These are phyloP conservation scores for Neurospora sp. DNA, from an alignment of 2,329 filamentous ascomycete genomes.

Conservation along the genomic window DNA sequence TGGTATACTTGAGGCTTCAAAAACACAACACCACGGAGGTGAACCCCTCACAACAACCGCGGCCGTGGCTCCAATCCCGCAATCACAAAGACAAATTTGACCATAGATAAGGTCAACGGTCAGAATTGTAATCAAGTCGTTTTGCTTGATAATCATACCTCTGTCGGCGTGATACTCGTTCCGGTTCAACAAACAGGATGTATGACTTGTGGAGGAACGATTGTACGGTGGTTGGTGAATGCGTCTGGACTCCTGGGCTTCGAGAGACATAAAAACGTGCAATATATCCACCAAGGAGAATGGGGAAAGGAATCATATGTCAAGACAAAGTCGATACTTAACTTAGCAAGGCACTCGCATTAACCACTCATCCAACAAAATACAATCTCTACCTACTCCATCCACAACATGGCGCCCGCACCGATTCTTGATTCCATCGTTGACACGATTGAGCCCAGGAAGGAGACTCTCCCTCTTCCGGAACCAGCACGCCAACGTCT, in stretches of 20 bases:
- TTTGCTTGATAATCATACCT: background rate
- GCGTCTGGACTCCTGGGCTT: background rate
- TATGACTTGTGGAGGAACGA: background rate
- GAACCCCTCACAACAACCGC: background rate
- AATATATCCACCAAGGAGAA: background rate
- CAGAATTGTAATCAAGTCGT: background rate
- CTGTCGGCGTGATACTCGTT: background rate
- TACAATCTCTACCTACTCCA: background rate
- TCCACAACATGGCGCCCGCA: conserved; percentile 36
- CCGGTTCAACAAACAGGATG: background rate
- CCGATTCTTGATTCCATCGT: conserved; percentile 53
- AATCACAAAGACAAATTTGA: background rate
- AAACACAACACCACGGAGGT: background rate
- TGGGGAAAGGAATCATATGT: background rate
- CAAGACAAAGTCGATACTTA: background rate
- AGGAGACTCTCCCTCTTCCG: conserved; percentile 56
- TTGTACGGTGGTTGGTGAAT: background rate
- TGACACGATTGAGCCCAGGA: conserved; percentile 52
- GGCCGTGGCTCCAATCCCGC: background rate
- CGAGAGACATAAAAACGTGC: background rate
- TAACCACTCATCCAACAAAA: background rate
- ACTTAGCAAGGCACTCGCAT: background rate
- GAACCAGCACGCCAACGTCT: conserved; percentile 46
- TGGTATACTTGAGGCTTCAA: background rate
- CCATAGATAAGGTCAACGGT: background rate